Conservation (phyloP, 1,139 yeast genomes). For the Blastobotrys ciferrii region DNA sequence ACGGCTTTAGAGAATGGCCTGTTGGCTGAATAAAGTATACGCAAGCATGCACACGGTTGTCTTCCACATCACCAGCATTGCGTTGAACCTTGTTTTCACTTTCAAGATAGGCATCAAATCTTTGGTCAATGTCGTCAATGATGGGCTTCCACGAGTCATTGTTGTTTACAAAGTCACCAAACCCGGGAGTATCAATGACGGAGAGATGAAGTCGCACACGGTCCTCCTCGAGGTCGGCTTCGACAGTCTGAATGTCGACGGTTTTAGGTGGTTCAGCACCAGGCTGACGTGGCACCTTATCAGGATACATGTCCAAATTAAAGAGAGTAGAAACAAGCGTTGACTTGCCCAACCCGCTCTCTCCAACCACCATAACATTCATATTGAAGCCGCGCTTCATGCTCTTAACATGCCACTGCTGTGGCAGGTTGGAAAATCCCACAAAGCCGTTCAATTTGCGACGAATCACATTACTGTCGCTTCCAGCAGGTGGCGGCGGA, state of each 20-base stretch:
- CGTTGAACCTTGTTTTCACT: slow-evolving; percentile 86
- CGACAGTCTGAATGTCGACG: slow-evolving; percentile 65
- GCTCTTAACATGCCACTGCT: slow-evolving; percentile 97
- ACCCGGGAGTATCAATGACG: slow-evolving; percentile 89
- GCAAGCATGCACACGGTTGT: slow-evolving; percentile 94
- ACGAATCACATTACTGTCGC: slow-evolving; percentile 53
- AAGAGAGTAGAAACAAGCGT: slow-evolving; percentile 90
- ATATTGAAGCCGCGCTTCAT: slow-evolving; percentile 91
- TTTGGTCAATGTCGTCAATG: slow-evolving; percentile 79
- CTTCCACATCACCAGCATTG: slow-evolving; percentile 61
- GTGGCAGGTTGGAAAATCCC: slow-evolving; percentile 96
- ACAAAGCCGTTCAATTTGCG: slow-evolving; percentile 89
- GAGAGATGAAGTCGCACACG: slow-evolving; percentile 85
- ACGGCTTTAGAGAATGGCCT: slow-evolving; percentile 85
- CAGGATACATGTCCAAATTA: slow-evolving; percentile 65
- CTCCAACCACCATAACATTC: slow-evolving; percentile 77
- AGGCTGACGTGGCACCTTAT: slow-evolving; percentile 36
- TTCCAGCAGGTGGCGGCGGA: slow-evolving; percentile 1
- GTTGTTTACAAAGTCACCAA: slow-evolving; percentile 89
- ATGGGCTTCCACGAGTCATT: slow-evolving; percentile 91
- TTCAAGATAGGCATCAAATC: slow-evolving; percentile 87
- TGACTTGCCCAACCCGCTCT: slow-evolving; percentile 89
- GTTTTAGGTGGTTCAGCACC: slow-evolving; percentile 40
- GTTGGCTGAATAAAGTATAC: slow-evolving; percentile 96
- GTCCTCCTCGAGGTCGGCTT: slow-evolving; percentile 83